These are phyloP conservation scores for Penicillium cataractarum DNA, from an alignment of 495 filamentous ascomycete genomes.

Conservation along the genomic window DNA sequence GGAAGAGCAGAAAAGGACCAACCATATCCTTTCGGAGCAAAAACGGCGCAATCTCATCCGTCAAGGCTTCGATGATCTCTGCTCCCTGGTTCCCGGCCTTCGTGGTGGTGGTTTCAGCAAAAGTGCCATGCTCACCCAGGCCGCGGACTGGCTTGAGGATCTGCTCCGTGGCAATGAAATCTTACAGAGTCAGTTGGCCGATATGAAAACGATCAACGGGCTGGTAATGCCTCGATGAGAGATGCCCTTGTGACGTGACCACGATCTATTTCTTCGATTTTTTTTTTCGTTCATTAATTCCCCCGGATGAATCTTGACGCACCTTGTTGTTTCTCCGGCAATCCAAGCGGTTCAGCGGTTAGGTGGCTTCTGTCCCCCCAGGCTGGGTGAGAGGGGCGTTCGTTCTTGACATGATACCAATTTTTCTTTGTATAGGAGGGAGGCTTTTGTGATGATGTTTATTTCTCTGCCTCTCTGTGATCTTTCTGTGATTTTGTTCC, in stretches of 20 bases:
- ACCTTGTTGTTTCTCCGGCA: conserved; percentile 4
- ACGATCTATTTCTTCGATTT: conserved; percentile 25
- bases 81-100: conserved; percentile 70
- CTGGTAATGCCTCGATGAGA: conserved; percentile 47
- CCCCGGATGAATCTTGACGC: conserved; percentile 10
- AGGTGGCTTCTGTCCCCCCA: conserved; percentile 6
- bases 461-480: neutral
- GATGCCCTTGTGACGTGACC: conserved; percentile 23
- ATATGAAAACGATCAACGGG: conserved; percentile 48
- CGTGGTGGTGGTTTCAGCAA: conserved; percentile 75
- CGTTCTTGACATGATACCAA: conserved; percentile 27
- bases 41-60: conserved; percentile 80
- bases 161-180: conserved; percentile 67
- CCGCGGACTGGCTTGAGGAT: conserved; percentile 74
- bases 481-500: neutral
- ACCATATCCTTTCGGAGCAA: conserved; percentile 89
- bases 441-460: neutral
- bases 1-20: conserved; percentile 81
- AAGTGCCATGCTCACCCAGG: conserved; percentile 70
- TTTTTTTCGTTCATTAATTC: conserved; percentile 12
- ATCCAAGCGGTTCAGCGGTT: conserved; percentile 25
- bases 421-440: conserved; percentile 1
- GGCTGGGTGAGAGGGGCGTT: conserved; percentile 23
- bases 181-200: conserved; percentile 48
- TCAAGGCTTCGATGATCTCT: conserved; percentile 74